Percentiles rank a stretch among this genome's conserved stretches.
These are phyloP conservation scores for Triticum monococcum DNA, from an alignment of 176 grass and related monocot genomes.

Conservation along the genomic window DNA sequence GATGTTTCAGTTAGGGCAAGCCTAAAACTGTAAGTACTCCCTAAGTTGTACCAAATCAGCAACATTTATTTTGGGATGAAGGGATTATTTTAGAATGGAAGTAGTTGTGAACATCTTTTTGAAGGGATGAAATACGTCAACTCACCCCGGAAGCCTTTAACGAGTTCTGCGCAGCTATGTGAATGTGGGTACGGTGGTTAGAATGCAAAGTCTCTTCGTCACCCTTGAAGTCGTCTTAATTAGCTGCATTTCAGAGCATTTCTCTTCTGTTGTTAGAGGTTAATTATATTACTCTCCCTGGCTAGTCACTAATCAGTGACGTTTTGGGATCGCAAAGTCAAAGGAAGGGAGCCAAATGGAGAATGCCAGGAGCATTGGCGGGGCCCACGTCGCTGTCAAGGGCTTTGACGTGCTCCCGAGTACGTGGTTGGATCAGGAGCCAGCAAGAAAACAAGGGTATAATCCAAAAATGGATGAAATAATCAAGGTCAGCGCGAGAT, in stretches of 20 bases:
- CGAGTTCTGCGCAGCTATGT: neutral
- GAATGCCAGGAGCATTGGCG: neutral
- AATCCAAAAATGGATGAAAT: neutral
- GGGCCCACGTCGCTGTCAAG: neutral
- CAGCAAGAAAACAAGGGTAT: neutral
- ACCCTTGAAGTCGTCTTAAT: neutral
- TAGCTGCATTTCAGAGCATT: neutral
- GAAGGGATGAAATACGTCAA: neutral
- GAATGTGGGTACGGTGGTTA: neutral
- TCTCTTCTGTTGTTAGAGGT: neutral
- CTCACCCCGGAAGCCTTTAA: neutral
- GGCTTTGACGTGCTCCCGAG: conserved; percentile 6
- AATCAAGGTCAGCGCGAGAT: conserved; percentile 8
- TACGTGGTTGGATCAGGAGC: conserved; percentile 1
- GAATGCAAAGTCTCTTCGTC: neutral
- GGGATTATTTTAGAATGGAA: too few species aligned
- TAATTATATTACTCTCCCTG: neutral
- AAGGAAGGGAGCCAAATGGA: conserved; percentile 7
- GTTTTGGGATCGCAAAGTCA: neutral
- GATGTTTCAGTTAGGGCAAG: too few species aligned
- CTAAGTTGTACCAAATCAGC: too few species aligned
- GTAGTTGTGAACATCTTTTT: neutral
- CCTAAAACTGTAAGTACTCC: too few species aligned
- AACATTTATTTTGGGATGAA: too few species aligned
- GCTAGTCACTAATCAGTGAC: neutral